Evolutionary conservation across 192 early-diverging fungal species (phyloP).

Genomic region (Coemansia sp.): DNA sequence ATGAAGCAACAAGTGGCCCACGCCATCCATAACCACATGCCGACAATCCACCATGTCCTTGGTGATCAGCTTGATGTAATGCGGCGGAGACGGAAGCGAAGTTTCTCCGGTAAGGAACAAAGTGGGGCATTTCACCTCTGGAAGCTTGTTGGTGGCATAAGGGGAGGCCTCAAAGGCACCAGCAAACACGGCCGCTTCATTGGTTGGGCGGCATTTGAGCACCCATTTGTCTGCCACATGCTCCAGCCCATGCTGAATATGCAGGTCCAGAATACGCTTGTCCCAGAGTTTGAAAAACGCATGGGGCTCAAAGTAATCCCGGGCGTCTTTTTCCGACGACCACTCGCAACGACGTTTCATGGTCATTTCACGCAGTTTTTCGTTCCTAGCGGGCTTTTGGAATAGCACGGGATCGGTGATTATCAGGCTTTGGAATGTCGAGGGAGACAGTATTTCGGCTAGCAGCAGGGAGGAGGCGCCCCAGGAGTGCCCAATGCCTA

Average conservation of each 20-base stretch:
- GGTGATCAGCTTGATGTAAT: slow-evolving; percentile 18
- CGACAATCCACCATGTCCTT: slow-evolving; percentile 15
- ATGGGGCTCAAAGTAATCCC: slow-evolving; percentile 33
- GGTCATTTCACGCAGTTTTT: slow-evolving; percentile 8
- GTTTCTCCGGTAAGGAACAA: slow-evolving; percentile 36
- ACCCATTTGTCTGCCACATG: background rate
- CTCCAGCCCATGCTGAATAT: slow-evolving; percentile 35
- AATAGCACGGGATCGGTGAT: slow-evolving; percentile 39
- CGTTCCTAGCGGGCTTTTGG: background rate
- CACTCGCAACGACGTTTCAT: slow-evolving; percentile 24
- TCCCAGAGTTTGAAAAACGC: slow-evolving; percentile 40
- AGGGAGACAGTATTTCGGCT: slow-evolving; percentile 28
- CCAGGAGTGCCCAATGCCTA: slow-evolving; percentile 54
- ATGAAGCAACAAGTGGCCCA: slow-evolving; percentile 33
- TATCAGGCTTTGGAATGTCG: slow-evolving; percentile 26
- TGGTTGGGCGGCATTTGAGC: slow-evolving; percentile 41
- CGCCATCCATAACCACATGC: slow-evolving; percentile 22
- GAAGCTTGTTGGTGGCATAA: slow-evolving; percentile 13
- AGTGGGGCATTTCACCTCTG: slow-evolving; percentile 26
- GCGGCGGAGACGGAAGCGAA: slow-evolving; percentile 13
- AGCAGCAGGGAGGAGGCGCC: slow-evolving; percentile 43
- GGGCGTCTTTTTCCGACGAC: slow-evolving; percentile 7
- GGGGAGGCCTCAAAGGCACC: slow-evolving; percentile 20
- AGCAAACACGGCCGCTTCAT: slow-evolving; percentile 29
- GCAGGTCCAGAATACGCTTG: slow-evolving; percentile 22